Base-by-base conservation (phyloP, 805 yeast species). In the Candida michaelii region DNA sequence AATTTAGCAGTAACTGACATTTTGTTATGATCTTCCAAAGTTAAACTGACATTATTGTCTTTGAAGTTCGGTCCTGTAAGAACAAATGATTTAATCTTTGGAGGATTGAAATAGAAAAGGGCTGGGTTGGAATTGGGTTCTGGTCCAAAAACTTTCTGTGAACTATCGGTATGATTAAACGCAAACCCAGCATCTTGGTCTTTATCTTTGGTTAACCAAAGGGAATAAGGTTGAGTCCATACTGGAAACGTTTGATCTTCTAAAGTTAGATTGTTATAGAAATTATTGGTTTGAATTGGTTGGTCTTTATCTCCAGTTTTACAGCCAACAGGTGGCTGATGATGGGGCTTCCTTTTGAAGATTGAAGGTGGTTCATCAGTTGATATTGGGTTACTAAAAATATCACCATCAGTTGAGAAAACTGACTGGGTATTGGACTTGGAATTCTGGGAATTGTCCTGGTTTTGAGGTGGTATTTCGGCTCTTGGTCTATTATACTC, bases 141-240 rank as follows among this genome's bases (percentile, higher is more conserved):
- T 6, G 83, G 85, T 1, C 89, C 95, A 60, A 68, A 83, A 1
- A 85, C 95, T 46, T 77, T 62, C 50, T 85, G 88, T 5, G 67
- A 52, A 2, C 73, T 71, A 3, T 70, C 69, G 1, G 83, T 77
- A 52, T 87, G 89, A 21, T 85, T 74, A 36, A 84, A 67, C 1
- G 87, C 89, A 40, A 86, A 56, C 2, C 95, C 95, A 24, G 62
- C 65, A 41, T 74, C 79, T 36, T 65, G 65, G 5, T 55, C 60
- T 2, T 63, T 65, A 30, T 67, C 73, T 42, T 69, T 77, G 7
- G 82, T 66, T 47, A 71, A 71, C 91, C 90, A 86, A 5, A 85
- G 63, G 23, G 87, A 78, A 55, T 85, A 86, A 1, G 96, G 96
- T 51, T 84, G 89, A 0, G 91, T 79, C 89, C 90, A 87, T 0